phyloP scores from a whole-genome alignment of 2,329 filamentous ascomycete genomes.

The Dissoconium aciculare region DNA sequence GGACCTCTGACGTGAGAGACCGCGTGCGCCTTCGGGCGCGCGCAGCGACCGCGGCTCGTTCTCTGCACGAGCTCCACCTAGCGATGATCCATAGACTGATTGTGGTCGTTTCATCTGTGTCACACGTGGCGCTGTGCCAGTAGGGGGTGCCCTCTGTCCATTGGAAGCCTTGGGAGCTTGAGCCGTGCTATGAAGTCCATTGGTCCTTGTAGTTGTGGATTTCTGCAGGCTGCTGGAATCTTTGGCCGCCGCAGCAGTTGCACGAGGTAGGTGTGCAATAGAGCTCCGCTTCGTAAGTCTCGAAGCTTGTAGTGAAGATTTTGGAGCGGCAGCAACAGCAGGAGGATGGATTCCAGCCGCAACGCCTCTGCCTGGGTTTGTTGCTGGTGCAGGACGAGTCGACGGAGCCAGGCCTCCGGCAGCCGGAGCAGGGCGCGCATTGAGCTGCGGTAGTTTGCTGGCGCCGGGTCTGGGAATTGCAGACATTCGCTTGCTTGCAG shows the following conservation, averaged over 20 bases:
- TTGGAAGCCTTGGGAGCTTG: neutral
- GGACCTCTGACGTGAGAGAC: too few species aligned
- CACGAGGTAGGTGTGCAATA: neutral
- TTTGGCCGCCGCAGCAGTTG: slow-evolving; percentile 1
- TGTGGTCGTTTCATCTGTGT: slow-evolving; percentile 3
- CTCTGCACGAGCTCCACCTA: too few species aligned
- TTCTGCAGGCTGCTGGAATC: too few species aligned
- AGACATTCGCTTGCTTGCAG: neutral
- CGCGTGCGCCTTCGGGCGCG: too few species aligned
- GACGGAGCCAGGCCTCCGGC: too few species aligned
- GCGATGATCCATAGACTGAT: slow-evolving; percentile 2
- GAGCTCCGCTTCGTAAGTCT: slow-evolving; percentile 1
- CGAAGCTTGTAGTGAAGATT: too few species aligned
- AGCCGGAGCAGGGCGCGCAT: too few species aligned
- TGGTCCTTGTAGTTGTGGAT: neutral
- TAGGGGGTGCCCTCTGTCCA: neutral
- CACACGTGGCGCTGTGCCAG: neutral
- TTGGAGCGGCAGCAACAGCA: too few species aligned
- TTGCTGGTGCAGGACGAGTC: too few species aligned
- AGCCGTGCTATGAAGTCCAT: slow-evolving; percentile 1
- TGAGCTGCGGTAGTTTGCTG: neutral
- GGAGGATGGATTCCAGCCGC: too few species aligned
- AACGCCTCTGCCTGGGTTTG: too few species aligned
- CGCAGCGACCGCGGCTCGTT: too few species aligned
- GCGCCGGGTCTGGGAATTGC: neutral